A percentile compares a stretch with the other conserved stretches of the same genome.
phyloP scores from a whole-genome alignment of 2,329 filamentous ascomycete species.

The Ophiostoma montium region DNA sequence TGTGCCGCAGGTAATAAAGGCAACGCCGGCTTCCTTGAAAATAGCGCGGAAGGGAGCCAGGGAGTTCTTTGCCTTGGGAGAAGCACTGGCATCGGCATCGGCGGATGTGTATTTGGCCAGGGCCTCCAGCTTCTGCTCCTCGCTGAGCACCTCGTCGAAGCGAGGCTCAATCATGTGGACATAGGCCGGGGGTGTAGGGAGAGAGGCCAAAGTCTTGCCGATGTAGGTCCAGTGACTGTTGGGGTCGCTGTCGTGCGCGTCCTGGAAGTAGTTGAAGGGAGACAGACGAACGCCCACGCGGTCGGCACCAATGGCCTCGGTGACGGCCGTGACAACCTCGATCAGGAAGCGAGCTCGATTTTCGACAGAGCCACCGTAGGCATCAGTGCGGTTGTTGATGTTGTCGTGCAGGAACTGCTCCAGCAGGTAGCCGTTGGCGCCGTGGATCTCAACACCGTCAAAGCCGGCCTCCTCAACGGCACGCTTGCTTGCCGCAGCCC shows the following conservation, averaged over 20 bases:
- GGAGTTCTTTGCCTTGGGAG: slow-evolving; percentile 7
- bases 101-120: slow-evolving; percentile 34
- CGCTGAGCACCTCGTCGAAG: slow-evolving; percentile 11
- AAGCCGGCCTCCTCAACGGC: slow-evolving; percentile 33
- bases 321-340: slow-evolving; percentile 37
- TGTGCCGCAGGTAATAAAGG: slow-evolving; percentile 19
- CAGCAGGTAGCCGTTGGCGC: slow-evolving; percentile 27
- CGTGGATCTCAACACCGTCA: slow-evolving; percentile 29
- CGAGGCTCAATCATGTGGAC: slow-evolving; percentile 30
- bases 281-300: slow-evolving; percentile 37
- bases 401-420: slow-evolving; percentile 42
- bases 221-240: slow-evolving; percentile 43
- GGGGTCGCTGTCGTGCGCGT: slow-evolving; percentile 43
- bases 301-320: slow-evolving; percentile 34
- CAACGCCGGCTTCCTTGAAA: slow-evolving; percentile 34
- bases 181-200: slow-evolving; percentile 28
- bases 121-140: slow-evolving; percentile 24
- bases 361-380: slow-evolving; percentile 40
- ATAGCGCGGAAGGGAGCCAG: slow-evolving; percentile 10
- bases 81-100: neutral
- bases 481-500: slow-evolving; percentile 35
- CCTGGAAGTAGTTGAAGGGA: slow-evolving; percentile 42
- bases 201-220: slow-evolving; percentile 32
- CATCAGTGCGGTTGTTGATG: slow-evolving; percentile 38
- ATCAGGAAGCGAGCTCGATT: slow-evolving; percentile 38